Conservation (phyloP, 306 rosid genomes). For the Quercus rubra region DNA sequence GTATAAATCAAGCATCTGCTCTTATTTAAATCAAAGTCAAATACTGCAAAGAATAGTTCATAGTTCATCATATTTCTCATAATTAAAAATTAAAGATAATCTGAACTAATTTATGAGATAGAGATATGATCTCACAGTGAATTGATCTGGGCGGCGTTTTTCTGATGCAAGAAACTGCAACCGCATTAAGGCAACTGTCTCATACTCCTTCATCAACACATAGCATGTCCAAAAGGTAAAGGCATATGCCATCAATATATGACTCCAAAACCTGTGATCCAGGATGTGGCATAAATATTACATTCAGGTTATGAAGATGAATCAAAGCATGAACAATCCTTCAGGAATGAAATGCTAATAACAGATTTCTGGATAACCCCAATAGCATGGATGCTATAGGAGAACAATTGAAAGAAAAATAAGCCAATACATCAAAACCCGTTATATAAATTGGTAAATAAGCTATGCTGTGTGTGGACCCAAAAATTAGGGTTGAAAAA, state of each 20-base stretch:
- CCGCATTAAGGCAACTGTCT: constrained; percentile 66
- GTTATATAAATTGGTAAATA: background rate
- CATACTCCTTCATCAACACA: constrained; percentile 76
- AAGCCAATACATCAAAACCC: background rate
- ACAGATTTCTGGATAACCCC: background rate
- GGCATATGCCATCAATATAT: constrained; percentile 73
- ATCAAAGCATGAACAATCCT: background rate
- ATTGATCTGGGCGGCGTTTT: constrained; percentile 89
- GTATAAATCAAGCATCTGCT: background rate
- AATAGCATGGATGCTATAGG: background rate
- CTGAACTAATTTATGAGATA: background rate
- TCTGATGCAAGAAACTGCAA: constrained; percentile 77
- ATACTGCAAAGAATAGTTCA: background rate
- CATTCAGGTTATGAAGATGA: background rate
- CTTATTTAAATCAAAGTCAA: background rate
- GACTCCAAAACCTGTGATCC: constrained; percentile 74
- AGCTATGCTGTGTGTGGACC: background rate
- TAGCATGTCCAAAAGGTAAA: constrained; percentile 89
- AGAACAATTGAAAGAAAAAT: background rate
- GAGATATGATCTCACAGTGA: constrained; percentile 52
- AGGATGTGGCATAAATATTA: constrained; percentile 10
- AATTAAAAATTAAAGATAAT: background rate
- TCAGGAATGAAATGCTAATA: background rate
- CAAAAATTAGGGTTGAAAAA: background rate
- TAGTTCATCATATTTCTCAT: background rate